phyloP scores from a whole-genome alignment of 129 eudicot species.

The Artemisia argyi region DNA sequence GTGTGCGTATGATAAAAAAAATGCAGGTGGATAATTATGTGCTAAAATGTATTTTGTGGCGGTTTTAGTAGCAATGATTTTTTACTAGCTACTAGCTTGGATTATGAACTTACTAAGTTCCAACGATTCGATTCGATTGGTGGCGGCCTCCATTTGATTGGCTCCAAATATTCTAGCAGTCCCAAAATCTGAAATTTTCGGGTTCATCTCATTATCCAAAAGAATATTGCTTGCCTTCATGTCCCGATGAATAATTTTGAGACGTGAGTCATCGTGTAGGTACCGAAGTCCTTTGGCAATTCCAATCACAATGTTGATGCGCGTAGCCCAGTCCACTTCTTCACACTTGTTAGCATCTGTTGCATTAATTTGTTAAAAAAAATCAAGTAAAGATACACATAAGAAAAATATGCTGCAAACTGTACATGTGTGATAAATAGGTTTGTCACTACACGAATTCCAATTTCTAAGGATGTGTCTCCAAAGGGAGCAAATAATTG shows the following conservation, averaged over 20 bases:
- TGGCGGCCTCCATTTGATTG: slow-evolving; percentile 39
- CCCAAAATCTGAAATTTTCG: slow-evolving; percentile 63
- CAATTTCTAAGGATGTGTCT: neutral
- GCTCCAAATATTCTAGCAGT: slow-evolving; percentile 47
- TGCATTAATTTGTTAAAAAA: neutral
- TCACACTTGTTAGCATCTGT: slow-evolving; percentile 40
- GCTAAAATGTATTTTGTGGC: neutral
- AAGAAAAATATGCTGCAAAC: neutral
- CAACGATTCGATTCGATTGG: slow-evolving; percentile 46
- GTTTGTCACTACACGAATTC: neutral
- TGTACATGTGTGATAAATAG: neutral
- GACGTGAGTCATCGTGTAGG: slow-evolving; percentile 56
- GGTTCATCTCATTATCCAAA: slow-evolving; percentile 44
- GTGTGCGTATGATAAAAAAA: too few relatives aligned
- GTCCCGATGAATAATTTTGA: slow-evolving; percentile 47
- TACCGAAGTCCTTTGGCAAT: slow-evolving; percentile 56
- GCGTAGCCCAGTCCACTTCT: slow-evolving; percentile 47
- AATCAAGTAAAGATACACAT: neutral
- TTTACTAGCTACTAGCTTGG: neutral
- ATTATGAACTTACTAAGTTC: slow-evolving; percentile 45
- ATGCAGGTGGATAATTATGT: neutral
- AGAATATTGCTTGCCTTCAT: slow-evolving; percentile 47
- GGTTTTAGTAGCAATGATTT: neutral
- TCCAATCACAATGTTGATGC: slow-evolving; percentile 44
- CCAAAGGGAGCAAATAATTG: neutral